A percentile compares a stretch with the other conserved stretches of the same genome.
phyloP scores from a whole-genome alignment of 2,329 filamentous ascomycete species.

The Botrytis sinoallii region DNA sequence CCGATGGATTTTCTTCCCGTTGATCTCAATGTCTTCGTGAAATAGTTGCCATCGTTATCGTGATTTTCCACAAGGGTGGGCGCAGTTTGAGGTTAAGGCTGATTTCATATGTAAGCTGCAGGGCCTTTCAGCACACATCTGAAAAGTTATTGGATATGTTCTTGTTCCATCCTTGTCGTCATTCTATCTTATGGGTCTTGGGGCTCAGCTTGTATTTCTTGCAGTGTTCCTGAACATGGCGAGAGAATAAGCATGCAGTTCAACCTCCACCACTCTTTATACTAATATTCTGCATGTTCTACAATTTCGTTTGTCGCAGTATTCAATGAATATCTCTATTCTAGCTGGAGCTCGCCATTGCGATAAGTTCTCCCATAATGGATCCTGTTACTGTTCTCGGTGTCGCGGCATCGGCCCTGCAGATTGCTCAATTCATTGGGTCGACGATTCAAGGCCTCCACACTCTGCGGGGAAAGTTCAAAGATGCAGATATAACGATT shows the following conservation, averaged over 20 bases:
- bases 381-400: constrained; percentile 9
- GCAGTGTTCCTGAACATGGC: neutral
- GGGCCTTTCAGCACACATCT: neutral
- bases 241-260: neutral
- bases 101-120: neutral
- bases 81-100: neutral
- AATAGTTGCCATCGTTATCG: neutral
- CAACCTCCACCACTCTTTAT: neutral
- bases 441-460: constrained; percentile 20
- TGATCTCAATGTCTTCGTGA: too few species aligned
- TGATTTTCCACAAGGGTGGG: neutral
- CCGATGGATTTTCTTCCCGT: neutral
- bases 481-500: constrained; percentile 21
- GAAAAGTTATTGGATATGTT: neutral
- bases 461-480: constrained; percentile 20
- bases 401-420: constrained; percentile 13
- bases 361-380: neutral
- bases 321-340: neutral
- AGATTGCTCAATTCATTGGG: constrained; percentile 16
- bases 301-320: neutral
- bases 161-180: neutral
- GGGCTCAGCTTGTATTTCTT: neutral
- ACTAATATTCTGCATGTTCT: neutral
- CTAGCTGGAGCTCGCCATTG: neutral
- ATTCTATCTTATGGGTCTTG: neutral